A percentile compares a stretch with the other conserved stretches of the same genome.
These are phyloP conservation scores for Pleurotus citrinopileatus DNA, from an alignment of 768 basidiomycete genomes.

Conservation along the genomic window DNA sequence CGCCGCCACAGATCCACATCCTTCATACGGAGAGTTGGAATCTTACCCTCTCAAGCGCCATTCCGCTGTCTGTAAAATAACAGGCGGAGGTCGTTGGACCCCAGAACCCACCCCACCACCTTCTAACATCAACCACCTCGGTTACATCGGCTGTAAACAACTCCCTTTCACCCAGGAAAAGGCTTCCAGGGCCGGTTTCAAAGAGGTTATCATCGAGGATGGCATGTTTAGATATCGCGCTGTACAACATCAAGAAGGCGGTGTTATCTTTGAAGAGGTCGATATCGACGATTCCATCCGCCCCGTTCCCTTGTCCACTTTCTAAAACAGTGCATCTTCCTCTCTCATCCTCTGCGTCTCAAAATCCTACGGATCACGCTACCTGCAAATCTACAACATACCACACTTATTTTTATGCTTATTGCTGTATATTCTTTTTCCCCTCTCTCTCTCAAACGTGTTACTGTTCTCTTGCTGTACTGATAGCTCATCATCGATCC, in stretches of 20 bases:
- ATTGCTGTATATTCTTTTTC: conserved; percentile 13
- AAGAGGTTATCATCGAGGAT: conserved; percentile 66
- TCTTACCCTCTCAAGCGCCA: conserved; percentile 71
- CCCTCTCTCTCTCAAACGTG: not conserved
- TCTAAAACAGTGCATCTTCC: too few species aligned
- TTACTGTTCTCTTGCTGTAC: too few species aligned
- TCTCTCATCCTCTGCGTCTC: too few species aligned
- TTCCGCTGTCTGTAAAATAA: conserved; percentile 70
- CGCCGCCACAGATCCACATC: conserved; percentile 10
- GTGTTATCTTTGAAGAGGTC: conserved; percentile 1
- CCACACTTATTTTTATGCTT: conserved; percentile 9
- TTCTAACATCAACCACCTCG: conserved; percentile 25
- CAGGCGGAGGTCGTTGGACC: conserved; percentile 79
- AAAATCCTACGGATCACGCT: too few species aligned
- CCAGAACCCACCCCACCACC: conserved; percentile 50
- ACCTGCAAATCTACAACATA: too few species aligned
- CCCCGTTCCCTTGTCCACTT: conserved; percentile 59
- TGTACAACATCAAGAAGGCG: not conserved
- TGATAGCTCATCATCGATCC: not conserved
- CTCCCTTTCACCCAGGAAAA: conserved; percentile 56
- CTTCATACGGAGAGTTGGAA: conserved; percentile 66
- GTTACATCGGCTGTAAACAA: conserved; percentile 55
- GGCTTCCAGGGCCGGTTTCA: conserved; percentile 39
- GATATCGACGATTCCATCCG: conserved; percentile 32
- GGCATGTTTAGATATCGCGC: conserved; percentile 27